phyloP scores from a whole-genome alignment of 73 alveolate species.

The Paramecium sexaurelia region DNA sequence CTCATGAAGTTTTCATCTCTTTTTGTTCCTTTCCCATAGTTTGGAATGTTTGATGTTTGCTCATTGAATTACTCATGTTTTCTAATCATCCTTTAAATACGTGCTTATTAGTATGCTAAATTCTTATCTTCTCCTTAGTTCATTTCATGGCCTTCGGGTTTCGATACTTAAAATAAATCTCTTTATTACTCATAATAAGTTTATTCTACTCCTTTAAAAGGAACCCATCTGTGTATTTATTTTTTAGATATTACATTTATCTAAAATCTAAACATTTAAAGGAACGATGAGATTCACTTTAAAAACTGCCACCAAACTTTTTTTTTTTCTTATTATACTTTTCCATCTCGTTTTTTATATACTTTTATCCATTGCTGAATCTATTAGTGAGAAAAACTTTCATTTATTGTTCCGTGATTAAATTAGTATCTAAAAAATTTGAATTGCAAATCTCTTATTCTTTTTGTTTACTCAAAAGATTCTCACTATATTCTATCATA shows the following conservation, averaged over 20 bases:
- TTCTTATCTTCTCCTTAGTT: neutral
- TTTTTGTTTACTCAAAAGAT: neutral
- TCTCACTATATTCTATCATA: neutral
- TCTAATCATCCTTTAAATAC: slow-evolving; percentile 27
- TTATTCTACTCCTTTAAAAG: neutral
- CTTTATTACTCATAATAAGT: neutral
- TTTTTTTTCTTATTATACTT: neutral
- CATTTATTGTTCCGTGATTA: neutral
- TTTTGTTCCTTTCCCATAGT: neutral
- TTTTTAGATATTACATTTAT: neutral
- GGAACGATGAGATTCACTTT: neutral
- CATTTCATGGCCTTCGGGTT: neutral
- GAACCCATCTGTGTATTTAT: neutral
- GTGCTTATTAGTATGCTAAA: neutral
- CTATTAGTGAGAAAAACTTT: neutral
- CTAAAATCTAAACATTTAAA: neutral
- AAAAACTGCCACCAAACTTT: neutral
- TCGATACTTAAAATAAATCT: neutral
- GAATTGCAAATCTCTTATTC: neutral
- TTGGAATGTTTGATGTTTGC: slow-evolving; percentile 28
- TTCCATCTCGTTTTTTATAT: neutral
- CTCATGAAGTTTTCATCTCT: neutral
- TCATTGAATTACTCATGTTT: slow-evolving; percentile 30
- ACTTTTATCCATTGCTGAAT: neutral
- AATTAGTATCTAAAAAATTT: neutral